A percentile compares a stretch with the other conserved stretches of the same genome.
Conservation (phyloP, 2,329 filamentous ascomycete genomes). For the Orbilia javanica region DNA sequence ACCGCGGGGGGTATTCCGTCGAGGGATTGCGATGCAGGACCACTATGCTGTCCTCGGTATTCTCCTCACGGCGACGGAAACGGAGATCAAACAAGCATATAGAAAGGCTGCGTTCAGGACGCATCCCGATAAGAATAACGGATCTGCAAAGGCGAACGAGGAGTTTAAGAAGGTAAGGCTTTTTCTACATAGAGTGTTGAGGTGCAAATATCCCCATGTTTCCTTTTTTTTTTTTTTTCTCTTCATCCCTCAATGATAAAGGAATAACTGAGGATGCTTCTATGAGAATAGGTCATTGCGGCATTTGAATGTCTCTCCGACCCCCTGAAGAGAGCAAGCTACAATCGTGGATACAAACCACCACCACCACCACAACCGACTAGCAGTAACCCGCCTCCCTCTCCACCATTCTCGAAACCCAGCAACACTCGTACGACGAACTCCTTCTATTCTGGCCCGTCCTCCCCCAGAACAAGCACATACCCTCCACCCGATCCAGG, state of each 20-base stretch:
- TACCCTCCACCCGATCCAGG: not conserved
- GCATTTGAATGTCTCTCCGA: constrained; percentile 41
- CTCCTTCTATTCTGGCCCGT: not conserved
- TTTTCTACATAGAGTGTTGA: not conserved
- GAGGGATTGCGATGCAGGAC: not conserved
- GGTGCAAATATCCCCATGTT: no score
- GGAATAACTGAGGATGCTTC: not conserved
- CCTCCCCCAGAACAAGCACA: no score
- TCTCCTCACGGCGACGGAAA: not conserved
- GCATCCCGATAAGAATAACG: constrained; percentile 37
- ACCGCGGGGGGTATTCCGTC: no score
- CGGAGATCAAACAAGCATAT: constrained; percentile 6
- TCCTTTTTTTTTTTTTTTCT: not conserved
- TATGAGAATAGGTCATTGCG: constrained; percentile 8
- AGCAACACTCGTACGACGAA: not conserved
- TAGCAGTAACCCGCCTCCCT: not conserved
- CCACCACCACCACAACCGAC: not conserved
- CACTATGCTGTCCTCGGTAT: constrained; percentile 31
- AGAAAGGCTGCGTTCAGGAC: constrained; percentile 2
- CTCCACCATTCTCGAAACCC: not conserved
- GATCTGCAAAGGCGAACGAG: not conserved
- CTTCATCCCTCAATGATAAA: no score
- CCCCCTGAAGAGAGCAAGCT: not conserved
- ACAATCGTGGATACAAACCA: constrained; percentile 14
- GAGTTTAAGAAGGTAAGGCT: constrained; percentile 28